Evolutionary conservation across 179 eudicot genomes (phyloP), one percentile per base, ranked within the genome.

Genomic region (Vitellaria paradoxa): DNA sequence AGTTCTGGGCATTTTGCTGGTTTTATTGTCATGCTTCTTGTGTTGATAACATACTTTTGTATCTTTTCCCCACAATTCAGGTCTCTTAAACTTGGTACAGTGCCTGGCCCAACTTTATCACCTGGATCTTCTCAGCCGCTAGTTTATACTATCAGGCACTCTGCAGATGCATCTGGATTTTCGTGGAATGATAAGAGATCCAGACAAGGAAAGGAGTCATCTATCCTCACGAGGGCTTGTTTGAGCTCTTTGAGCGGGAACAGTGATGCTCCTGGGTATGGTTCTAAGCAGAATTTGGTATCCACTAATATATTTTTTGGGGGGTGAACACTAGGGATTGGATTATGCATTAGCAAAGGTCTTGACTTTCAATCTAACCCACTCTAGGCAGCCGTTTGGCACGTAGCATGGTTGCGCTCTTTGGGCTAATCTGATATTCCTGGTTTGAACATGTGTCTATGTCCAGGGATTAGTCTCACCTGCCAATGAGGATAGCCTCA

Each of bases 131-230:
- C 89, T 66, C 85, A 85, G 67, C 84, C 84, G 9, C 81, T 82
- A 26, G 86, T 84, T 60, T 82, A 79, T 78, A 80, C 87, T 11
- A 83, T 84, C 77, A 82, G 89, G 77, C 87, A 86, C 65, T 76
- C 89, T 37, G 74, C 74, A 7, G 91, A 89, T 73, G 85, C 84
- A 66, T 84, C 91, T 60, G 87, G 89, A 7, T 78, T 83, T 70
- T 86, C 91, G 60, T 86, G 91, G 93, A 86, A 85, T 78, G 93
- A 90, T 65, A 90, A 88, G 71, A 86, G 89, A 81, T 86, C 91
- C 13, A 82, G 93, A 78, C 93, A 86, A 50, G 93, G 90, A 70
- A 90, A 88, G 72, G 90, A 88, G 81, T 80, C 89, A 63, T 86
- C 73, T 61, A 74, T 88, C 75, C 87, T 89, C 68, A 85, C 91